Evolutionary conservation across 306 rosid genomes (phyloP).

Genomic region (Fragaria nilgerrensis): DNA sequence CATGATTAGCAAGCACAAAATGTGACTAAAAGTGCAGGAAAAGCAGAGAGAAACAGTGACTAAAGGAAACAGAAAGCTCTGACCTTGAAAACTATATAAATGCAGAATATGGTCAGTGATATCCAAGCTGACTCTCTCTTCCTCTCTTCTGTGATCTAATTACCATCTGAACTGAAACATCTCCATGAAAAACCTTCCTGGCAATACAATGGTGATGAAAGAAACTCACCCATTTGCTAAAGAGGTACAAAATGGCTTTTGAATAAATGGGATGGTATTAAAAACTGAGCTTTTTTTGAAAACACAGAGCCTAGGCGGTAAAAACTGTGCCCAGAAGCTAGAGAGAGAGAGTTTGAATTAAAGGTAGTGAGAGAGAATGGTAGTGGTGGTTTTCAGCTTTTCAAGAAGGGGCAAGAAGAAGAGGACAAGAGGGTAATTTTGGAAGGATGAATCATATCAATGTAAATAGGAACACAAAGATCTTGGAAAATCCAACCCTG

Average conservation of each 20-base stretch:
- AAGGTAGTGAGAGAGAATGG: conserved; percentile 43
- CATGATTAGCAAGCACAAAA: conserved; percentile 4
- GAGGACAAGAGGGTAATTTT: conserved; percentile 60
- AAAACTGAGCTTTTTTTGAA: conserved; percentile 21
- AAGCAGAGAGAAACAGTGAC: neutral
- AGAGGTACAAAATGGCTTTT: conserved; percentile 20
- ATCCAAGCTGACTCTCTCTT: conserved; percentile 5
- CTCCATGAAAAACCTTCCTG: conserved; percentile 25
- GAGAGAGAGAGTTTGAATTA: conserved; percentile 64
- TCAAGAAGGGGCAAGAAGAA: conserved; percentile 38
- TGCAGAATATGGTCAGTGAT: conserved; percentile 17
- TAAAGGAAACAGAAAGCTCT: neutral
- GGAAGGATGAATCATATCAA: conserved; percentile 23
- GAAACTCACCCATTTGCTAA: conserved; percentile 5
- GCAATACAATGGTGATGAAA: neutral
- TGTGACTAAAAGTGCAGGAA: neutral
- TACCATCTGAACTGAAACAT: conserved; percentile 14
- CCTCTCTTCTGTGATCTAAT: conserved; percentile 10
- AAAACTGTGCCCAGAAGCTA: conserved; percentile 26
- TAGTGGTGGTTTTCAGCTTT: conserved; percentile 33
- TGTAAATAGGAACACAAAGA: conserved; percentile 12
- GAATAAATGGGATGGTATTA: conserved; percentile 8
- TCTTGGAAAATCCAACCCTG: conserved; percentile 60
- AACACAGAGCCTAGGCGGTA: conserved; percentile 32
- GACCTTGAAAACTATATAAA: conserved; percentile 15